These are phyloP conservation scores for Fraxinus pennsylvanica DNA, from an alignment of 257 asterid genomes.

Conservation along the genomic window DNA sequence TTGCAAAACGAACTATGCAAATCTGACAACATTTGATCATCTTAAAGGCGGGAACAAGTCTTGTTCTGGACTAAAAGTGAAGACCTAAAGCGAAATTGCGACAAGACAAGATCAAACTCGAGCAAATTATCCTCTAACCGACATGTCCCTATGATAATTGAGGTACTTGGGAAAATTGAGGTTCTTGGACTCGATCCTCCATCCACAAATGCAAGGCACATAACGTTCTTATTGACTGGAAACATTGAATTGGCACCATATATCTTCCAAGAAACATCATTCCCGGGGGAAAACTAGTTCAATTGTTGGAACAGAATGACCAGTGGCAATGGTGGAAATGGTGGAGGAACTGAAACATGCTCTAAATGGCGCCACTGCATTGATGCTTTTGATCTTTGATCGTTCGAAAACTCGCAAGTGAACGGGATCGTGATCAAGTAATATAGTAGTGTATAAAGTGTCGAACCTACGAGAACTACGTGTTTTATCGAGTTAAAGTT, in stretches of 20 bases:
- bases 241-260: constrained; percentile 54
- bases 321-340: constrained; percentile 34
- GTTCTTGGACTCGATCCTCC: constrained; percentile 47
- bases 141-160: constrained; percentile 46
- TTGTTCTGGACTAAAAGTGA: constrained; percentile 42
- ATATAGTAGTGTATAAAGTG: too few species aligned
- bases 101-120: constrained; percentile 49
- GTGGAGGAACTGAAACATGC: constrained; percentile 47
- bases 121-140: constrained; percentile 51
- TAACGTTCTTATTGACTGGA: constrained; percentile 37
- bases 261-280: constrained; percentile 44
- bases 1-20: neutral
- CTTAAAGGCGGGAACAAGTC: constrained; percentile 35
- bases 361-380: constrained; percentile 47
- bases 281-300: constrained; percentile 52
- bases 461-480: too few species aligned
- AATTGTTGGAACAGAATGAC: constrained; percentile 43
- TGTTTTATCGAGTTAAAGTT: too few species aligned
- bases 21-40: neutral
- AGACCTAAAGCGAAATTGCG: constrained; percentile 43
- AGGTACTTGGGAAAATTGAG: constrained; percentile 44
- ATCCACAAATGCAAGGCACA: constrained; percentile 60
- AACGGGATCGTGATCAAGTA: too few species aligned
- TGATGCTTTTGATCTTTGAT: constrained; percentile 32
- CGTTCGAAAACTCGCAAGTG: too few species aligned